Base-by-base conservation (phyloP, 2,329 filamentous ascomycete species). In the Remersonia thermophila region DNA sequence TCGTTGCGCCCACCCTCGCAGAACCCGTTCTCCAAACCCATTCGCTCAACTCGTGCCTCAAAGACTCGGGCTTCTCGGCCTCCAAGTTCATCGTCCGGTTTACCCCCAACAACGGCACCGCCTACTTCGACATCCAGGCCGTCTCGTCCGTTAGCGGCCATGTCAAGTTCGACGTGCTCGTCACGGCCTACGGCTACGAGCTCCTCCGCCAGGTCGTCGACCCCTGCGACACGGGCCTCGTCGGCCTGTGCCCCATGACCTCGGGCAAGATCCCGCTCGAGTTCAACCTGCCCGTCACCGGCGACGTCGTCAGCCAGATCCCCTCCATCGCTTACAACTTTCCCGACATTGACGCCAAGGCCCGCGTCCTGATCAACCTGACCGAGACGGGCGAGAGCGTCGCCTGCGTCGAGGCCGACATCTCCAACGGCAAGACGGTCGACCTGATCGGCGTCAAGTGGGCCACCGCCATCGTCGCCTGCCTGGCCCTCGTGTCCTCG, bases 391-490 rank as follows among this genome's bases (percentile, higher is more conserved):
- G 4, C 14, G 18, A 34, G 25, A 76, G 70, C 50, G 73, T 93
- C 35, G 85, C 87, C 38, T 96, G 89, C 57, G 77, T 95, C 35
- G 82, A 94, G 63, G 86, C 86, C 33, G 69, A 78, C 43, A 69
- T 95, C 36, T 93, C 85, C 48, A 96, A 95, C 58, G 83, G 83
- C 43, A 84, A 94, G 62, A 93, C 86, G 0, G 89, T 95, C 36
- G 79, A 95, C 56, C 75, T 94, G 50, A 67, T 84, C 43, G 85
- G 79, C 41, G 86, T 95, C 28, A 85, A 86, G 51, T 95, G 87
- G 87, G 71, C 77, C 27, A 86, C 87, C 17, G 89, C 89, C 39
- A 69, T 93, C 47, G 86, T 95, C 50, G 84, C 85, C 45, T 85
- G 84, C 42, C 63, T 93, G 31, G 85, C 83, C 47, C 68, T 95